phyloP scores from a whole-genome alignment of 208 protist species.

The Trypanosoma brucei region DNA sequence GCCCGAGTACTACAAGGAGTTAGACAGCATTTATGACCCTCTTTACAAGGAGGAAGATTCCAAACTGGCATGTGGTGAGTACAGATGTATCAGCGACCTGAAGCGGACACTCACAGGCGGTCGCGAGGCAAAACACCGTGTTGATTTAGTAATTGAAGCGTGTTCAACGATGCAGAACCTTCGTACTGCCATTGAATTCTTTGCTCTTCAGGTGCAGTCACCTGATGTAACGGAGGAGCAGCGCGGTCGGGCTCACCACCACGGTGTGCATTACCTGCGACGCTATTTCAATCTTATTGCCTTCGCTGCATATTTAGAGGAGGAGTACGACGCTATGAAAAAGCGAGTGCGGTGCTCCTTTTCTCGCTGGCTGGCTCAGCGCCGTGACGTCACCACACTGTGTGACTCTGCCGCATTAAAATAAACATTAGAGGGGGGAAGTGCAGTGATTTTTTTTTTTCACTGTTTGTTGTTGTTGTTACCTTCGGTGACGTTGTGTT shows the following conservation, averaged over 20 bases:
- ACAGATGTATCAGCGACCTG: constrained; percentile 71
- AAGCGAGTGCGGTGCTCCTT: constrained; percentile 61
- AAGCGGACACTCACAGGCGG: constrained; percentile 76
- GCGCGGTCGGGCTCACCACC: constrained; percentile 77
- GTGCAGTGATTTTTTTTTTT: too few relatives aligned
- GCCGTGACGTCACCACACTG: constrained; percentile 68
- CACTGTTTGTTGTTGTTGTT: too few relatives aligned
- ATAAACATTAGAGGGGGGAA: constrained; percentile 17
- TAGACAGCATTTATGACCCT: constrained; percentile 63
- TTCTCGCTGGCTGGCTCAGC: constrained; percentile 47
- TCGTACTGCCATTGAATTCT: constrained; percentile 77
- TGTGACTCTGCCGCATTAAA: constrained; percentile 52
- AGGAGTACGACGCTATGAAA: constrained; percentile 64
- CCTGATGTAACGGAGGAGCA: constrained; percentile 67
- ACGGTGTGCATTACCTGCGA: constrained; percentile 80
- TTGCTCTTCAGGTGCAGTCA: constrained; percentile 56
- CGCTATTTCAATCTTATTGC: constrained; percentile 88
- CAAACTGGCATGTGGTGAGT: constrained; percentile 60
- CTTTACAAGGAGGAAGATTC: constrained; percentile 51
- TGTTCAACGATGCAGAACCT: constrained; percentile 87
- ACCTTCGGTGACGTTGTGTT: too few relatives aligned
- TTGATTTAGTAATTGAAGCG: constrained; percentile 82
- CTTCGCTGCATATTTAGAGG: constrained; percentile 82
- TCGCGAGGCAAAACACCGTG: constrained; percentile 60
- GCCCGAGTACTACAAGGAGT: constrained; percentile 82